phyloP scores from a whole-genome alignment of 352 stramenopile species.

The Pythium pyrilobum region DNA sequence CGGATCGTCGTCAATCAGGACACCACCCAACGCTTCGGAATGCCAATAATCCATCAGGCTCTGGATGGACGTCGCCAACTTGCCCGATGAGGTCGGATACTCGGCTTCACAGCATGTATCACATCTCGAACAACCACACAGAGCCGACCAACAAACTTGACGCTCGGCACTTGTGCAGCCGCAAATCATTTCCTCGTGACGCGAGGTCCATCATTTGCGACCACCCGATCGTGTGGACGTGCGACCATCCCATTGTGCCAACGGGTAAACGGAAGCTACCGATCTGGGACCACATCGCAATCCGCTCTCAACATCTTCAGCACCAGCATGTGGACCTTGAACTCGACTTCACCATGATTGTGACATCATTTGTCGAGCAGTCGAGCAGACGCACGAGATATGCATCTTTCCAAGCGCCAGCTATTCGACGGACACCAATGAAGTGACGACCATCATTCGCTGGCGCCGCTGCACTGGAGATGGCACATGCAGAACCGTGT shows the following conservation, averaged over 20 bases:
- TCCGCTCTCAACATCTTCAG: constrained; percentile 10
- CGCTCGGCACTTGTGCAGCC: no score
- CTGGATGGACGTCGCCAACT: no score
- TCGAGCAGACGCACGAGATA: not conserved
- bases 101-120: no score
- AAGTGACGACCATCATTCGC: constrained; percentile 26
- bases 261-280: not conserved
- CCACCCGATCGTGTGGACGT: no score
- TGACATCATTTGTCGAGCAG: not conserved
- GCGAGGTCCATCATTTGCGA: not conserved
- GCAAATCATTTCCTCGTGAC: no score
- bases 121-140: no score
- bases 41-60: no score
- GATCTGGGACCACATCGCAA: constrained; percentile 20
- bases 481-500: constrained; percentile 30
- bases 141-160: no score
- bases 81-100: no score
- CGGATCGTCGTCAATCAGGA: no score
- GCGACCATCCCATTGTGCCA: not conserved
- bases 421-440: constrained; percentile 14
- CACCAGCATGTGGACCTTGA: constrained; percentile 1
- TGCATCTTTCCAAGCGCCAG: not conserved
- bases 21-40: no score
- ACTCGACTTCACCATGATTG: constrained; percentile 15
- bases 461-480: no score